Evolutionary conservation across 2,329 filamentous ascomycete species (phyloP), one percentile per base, ranked within the genome.

Genomic region (Ascochyta clinopodiicola): DNA sequence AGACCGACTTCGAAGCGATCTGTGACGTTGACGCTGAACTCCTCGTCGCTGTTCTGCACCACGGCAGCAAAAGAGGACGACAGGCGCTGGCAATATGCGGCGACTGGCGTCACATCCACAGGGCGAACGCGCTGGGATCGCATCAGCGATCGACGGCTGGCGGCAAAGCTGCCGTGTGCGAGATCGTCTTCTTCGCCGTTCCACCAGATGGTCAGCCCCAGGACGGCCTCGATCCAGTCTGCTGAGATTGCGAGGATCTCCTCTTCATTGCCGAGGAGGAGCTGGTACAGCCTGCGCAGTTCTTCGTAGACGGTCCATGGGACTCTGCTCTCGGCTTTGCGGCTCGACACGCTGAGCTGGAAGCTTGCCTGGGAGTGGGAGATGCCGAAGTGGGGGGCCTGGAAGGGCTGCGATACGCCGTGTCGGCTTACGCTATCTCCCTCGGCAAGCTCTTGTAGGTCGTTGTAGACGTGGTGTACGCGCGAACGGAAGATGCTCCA

Each of bases 221-320:
- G 78, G 0, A 88, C 90, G 0, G 92, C 93, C 78, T 98, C 94
- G 46, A 94, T 87, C 94, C 94, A 98, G 75, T 97, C 93, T 68
- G 94, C 88, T 1, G 92, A 86, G 39, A 87, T 86, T 42, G 87
- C 84, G 57, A 96, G 80, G 47, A 97, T 91, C 19, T 92, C 87
- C 32, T 88, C 84, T 9, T 86, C 82, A 60, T 89, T 86, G 32
- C 94, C 93, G 4, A 95, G 82, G 1, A 96, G 78, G 57, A 96
- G 88, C 31, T 88, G 88, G 72, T 96, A 97, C 6, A 97, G 78
- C 12, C 86, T 87, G 62, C 89, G 86, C 48, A 98, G 79, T 63
- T 89, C 92, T 70, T 96, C 89, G 72, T 96, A 97, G 25, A 98
- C 86, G 22, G 90, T 86, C 90, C 91, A 96, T 0, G 93, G 94